Percentiles rank a stretch among this genome's conserved stretches.
phyloP scores from a whole-genome alignment of 129 eudicot species.

The Rutidosis leptorrhynchoides region DNA sequence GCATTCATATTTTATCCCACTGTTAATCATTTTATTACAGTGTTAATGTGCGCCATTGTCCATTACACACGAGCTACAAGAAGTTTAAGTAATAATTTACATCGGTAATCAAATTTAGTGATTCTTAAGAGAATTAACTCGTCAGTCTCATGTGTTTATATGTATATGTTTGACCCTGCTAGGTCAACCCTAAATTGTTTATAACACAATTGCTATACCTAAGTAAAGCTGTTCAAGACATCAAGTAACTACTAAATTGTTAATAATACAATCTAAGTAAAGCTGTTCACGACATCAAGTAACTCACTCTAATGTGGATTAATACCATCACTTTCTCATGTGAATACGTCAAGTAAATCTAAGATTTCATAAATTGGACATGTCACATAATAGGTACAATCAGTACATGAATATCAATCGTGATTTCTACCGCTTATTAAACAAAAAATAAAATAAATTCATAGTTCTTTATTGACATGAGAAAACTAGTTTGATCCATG shows the following conservation, averaged over 20 bases:
- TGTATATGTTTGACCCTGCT: no score
- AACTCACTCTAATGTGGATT: slow-evolving; percentile 7
- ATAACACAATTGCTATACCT: no score
- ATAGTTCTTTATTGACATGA: slow-evolving; percentile 2
- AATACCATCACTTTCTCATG: background rate
- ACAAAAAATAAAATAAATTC: background rate
- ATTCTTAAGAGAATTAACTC: background rate
- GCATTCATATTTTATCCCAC: slow-evolving; percentile 27
- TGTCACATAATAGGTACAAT: background rate
- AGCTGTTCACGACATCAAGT: background rate
- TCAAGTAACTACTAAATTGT: no score
- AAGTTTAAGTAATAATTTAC: background rate
- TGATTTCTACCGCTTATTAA: background rate
- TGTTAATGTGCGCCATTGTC: slow-evolving; percentile 3
- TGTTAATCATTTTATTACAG: slow-evolving; percentile 14
- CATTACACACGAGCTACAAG: slow-evolving; percentile 1
- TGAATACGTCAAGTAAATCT: background rate
- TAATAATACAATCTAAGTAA: slow-evolving; percentile 13
- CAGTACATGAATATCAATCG: slow-evolving; percentile 10
- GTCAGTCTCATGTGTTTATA: slow-evolving; percentile 6
- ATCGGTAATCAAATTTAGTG: slow-evolving; percentile 2
- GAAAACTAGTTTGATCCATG: background rate
- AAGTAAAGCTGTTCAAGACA: no score
- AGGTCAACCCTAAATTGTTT: no score
- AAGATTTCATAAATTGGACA: slow-evolving; percentile 5